phyloP scores from a whole-genome alignment of 768 basidiomycete genomes.

The Chalciporus pseudorubinellus region DNA sequence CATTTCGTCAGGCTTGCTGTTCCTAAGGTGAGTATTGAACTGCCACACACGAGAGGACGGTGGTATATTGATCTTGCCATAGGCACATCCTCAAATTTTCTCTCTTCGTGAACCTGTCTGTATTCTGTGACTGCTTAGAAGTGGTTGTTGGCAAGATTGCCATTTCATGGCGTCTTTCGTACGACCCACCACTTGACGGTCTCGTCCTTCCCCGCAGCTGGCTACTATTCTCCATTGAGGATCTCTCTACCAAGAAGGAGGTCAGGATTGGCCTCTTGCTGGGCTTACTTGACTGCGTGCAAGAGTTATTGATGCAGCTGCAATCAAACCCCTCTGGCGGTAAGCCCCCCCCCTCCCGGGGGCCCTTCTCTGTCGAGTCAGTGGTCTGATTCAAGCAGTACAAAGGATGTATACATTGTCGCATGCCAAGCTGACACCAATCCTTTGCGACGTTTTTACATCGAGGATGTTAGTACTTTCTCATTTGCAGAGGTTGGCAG shows the following conservation, averaged over 20 bases:
- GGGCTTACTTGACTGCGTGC: slow-evolving; percentile 19
- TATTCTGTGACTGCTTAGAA: slow-evolving; percentile 54
- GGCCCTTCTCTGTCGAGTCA: neutral
- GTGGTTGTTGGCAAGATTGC: slow-evolving; percentile 42
- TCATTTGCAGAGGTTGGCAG: neutral
- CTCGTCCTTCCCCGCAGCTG: slow-evolving; percentile 55
- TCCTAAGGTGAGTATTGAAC: slow-evolving; percentile 36
- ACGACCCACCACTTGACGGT: slow-evolving; percentile 35
- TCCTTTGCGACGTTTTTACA: slow-evolving; percentile 38
- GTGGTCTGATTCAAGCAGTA: neutral
- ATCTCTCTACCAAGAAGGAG: slow-evolving; percentile 14
- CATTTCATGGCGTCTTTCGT: slow-evolving; percentile 32
- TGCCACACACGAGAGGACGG: neutral
- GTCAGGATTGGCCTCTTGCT: neutral
- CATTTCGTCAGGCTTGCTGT: slow-evolving; percentile 37
- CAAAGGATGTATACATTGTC: slow-evolving; percentile 3
- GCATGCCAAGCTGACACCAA: slow-evolving; percentile 12
- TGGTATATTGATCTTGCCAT: neutral
- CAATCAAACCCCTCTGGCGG: slow-evolving; percentile 29
- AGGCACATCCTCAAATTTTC: slow-evolving; percentile 45
- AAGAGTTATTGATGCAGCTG: slow-evolving; percentile 28
- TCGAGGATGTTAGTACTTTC: slow-evolving; percentile 43
- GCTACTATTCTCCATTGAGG: slow-evolving; percentile 34
- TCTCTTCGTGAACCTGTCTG: slow-evolving; percentile 43
- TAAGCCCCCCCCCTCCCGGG: slow-evolving; percentile 11